These are phyloP conservation scores for Aegle marmelos DNA, from an alignment of 345 rosid species.

Conservation along the genomic window DNA sequence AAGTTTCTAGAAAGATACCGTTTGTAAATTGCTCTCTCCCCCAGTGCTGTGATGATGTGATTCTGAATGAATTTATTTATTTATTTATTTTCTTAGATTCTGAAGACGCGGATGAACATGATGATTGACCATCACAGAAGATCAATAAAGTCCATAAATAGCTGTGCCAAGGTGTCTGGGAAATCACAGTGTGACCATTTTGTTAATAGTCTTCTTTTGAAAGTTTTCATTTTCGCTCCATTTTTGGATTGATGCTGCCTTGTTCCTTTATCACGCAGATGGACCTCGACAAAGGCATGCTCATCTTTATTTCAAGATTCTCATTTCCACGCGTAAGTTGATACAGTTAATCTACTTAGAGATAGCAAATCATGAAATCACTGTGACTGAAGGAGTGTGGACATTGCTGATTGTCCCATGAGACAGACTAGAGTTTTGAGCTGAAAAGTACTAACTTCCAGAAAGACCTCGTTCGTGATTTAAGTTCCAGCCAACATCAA, in stretches of 20 bases:
- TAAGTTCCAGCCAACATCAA: background rate
- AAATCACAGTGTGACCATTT: background rate
- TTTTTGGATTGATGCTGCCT: background rate
- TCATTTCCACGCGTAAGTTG: background rate
- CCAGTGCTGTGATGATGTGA: background rate
- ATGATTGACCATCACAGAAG: conserved; percentile 23
- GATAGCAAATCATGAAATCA: background rate
- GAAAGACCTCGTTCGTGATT: background rate
- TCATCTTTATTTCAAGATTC: background rate
- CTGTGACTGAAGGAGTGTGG: background rate
- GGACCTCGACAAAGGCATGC: background rate
- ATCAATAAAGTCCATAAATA: background rate
- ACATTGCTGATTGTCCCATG: background rate
- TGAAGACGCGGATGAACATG: conserved; percentile 39
- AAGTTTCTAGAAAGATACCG: background rate
- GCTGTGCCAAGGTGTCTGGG: background rate
- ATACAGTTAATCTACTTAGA: background rate
- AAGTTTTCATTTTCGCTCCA: background rate
- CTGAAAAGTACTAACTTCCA: too few relatives aligned
- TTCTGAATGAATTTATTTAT: conserved; percentile 4
- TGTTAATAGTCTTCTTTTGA: background rate
- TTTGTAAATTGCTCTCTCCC: background rate
- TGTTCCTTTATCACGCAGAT: background rate
- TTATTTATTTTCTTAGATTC: conserved; percentile 37
- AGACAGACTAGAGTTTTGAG: background rate